These are phyloP conservation scores for Trametes punicea DNA, from an alignment of 768 basidiomycete genomes.

Conservation along the genomic window DNA sequence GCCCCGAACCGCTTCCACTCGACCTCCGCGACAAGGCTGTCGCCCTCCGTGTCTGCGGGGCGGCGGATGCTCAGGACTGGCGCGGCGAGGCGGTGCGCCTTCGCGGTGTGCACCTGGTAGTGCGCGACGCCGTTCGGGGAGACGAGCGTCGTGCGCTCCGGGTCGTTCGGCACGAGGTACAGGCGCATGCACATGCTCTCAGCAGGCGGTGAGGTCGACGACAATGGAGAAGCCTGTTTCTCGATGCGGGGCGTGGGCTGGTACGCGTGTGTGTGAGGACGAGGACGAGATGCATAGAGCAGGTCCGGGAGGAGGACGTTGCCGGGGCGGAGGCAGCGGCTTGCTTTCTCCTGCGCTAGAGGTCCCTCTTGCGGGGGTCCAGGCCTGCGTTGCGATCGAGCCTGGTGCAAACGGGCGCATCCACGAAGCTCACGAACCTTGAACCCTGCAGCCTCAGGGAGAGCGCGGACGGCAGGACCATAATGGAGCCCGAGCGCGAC, in stretches of 20 bases:
- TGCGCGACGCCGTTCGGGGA: constrained; percentile 49
- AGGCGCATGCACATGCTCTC: constrained; percentile 41
- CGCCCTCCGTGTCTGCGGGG: constrained; percentile 35
- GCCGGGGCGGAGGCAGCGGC: not conserved
- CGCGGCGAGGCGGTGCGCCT: constrained; percentile 30
- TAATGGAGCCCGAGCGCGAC: too few relatives aligned
- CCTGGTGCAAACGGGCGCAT: not conserved
- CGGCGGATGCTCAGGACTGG: constrained; percentile 41
- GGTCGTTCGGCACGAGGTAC: constrained; percentile 50
- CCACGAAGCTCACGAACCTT: not conserved
- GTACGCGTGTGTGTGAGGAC: not conserved
- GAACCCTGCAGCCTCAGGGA: not conserved
- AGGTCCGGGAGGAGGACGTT: not conserved
- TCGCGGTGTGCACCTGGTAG: constrained; percentile 43
- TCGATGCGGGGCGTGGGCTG: not conserved
- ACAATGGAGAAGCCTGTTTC: not conserved
- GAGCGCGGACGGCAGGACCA: not conserved
- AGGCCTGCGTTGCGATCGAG: constrained; percentile 10
- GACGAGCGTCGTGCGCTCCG: constrained; percentile 45
- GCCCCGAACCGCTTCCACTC: constrained; percentile 41
- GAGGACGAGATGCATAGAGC: not conserved
- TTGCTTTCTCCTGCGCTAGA: not conserved
- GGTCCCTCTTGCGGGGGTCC: not conserved
- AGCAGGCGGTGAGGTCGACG: not conserved
- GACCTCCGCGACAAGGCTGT: constrained; percentile 47